phyloP scores from a whole-genome alignment of 2,329 filamentous ascomycete species.

The Fusarium veterinarium region DNA sequence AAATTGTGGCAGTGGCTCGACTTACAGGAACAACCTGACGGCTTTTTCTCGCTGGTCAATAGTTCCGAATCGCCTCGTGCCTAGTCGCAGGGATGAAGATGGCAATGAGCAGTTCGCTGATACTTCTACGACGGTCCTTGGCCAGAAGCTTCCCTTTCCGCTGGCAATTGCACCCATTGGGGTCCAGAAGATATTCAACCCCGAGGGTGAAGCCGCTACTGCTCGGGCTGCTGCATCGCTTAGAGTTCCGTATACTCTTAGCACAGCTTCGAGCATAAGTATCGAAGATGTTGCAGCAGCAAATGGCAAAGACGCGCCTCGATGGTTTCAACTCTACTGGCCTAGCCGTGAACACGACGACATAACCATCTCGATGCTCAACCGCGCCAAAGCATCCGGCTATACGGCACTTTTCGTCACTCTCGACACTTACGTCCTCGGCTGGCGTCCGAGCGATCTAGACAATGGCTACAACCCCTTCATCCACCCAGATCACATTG shows the following conservation, averaged over 20 bases:
- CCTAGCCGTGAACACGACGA: conserved; percentile 25
- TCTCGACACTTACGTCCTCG: conserved; percentile 10
- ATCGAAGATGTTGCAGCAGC: conserved; percentile 28
- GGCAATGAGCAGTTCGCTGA: conserved; percentile 24
- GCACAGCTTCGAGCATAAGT: conserved; percentile 26
- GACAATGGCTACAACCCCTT: conserved; percentile 35
- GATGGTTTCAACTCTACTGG: conserved; percentile 34
- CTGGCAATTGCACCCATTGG: conserved; percentile 21
- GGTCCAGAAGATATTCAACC: conserved; percentile 29
- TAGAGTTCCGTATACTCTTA: conserved; percentile 5
- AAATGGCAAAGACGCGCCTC: not conserved
- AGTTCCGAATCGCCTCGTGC: conserved; percentile 6
- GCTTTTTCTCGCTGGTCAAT: conserved; percentile 15
- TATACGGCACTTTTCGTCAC: conserved; percentile 16
- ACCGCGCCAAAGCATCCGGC: conserved; percentile 5
- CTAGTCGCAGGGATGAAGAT: conserved; percentile 17
- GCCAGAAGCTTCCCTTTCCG: conserved; percentile 17
- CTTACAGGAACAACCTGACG: conserved; percentile 19
- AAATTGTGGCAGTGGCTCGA: conserved; percentile 24
- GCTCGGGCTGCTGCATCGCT: conserved; percentile 10
- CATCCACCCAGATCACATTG: conserved; percentile 30
- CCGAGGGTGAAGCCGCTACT: conserved; percentile 8
- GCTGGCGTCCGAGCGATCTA: conserved; percentile 15
- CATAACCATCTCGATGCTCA: conserved; percentile 21
- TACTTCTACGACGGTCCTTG: conserved; percentile 12